A percentile compares a stretch with the other conserved stretches of the same genome.
phyloP scores from a whole-genome alignment of 345 rosid species.

The Odontarrhena argentea region DNA sequence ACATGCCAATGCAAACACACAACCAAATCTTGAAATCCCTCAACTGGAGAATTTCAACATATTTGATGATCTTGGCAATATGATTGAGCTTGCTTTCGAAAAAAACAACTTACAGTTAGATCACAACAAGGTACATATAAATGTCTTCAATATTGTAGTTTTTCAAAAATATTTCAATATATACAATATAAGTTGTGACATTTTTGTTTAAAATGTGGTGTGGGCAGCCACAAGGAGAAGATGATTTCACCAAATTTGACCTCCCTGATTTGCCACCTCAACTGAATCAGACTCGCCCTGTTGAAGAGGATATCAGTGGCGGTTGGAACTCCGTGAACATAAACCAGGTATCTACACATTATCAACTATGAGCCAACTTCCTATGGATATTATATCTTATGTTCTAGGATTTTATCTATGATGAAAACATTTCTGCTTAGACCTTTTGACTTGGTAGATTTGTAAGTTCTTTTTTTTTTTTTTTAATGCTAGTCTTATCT shows the following conservation, averaged over 20 bases:
- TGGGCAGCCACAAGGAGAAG: slow-evolving; percentile 27
- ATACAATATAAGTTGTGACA: background rate
- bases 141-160: background rate
- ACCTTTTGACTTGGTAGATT: slow-evolving; percentile 8
- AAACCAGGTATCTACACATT: slow-evolving; percentile 31
- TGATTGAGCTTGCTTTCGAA: slow-evolving; percentile 17
- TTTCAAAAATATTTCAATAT: background rate
- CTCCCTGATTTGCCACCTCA: slow-evolving; percentile 17
- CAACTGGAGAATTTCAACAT: slow-evolving; percentile 22
- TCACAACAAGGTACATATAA: slow-evolving; percentile 30
- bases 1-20: slow-evolving; percentile 11
- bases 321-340: slow-evolving; percentile 10
- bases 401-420: too few species aligned
- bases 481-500: background rate
- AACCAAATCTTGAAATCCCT: slow-evolving; percentile 24
- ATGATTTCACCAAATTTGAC: slow-evolving; percentile 16
- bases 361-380: background rate
- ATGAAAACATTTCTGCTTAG: background rate
- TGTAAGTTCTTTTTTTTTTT: background rate
- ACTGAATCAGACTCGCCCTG: slow-evolving; percentile 18
- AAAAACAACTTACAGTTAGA: slow-evolving; percentile 13
- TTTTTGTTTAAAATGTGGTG: slow-evolving; percentile 1
- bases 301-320: slow-evolving; percentile 12
- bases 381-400: background rate
- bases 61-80: slow-evolving; percentile 4